These are phyloP conservation scores for Eucalyptus marginata DNA, from an alignment of 345 rosid genomes.

Conservation along the genomic window DNA sequence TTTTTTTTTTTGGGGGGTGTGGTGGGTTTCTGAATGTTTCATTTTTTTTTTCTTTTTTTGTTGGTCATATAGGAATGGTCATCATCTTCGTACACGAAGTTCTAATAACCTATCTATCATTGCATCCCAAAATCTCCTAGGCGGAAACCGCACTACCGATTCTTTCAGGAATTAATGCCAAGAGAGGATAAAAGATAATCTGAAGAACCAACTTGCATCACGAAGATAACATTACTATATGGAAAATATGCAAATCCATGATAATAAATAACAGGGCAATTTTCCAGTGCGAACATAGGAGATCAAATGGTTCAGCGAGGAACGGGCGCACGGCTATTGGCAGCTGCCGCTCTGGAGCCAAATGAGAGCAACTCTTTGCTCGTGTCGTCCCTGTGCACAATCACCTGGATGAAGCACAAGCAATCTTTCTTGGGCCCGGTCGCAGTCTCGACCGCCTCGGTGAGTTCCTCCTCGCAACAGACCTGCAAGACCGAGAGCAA, in stretches of 20 bases:
- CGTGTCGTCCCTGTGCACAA: conserved; percentile 50
- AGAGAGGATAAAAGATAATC: neutral
- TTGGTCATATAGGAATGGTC: neutral
- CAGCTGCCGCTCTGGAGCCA: conserved; percentile 46
- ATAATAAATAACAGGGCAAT: neutral
- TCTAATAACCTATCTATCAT: neutral
- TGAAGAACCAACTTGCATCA: neutral
- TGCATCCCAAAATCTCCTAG: neutral
- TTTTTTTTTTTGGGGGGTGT: rapidly evolving
- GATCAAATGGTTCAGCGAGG: neutral
- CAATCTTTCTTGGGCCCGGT: conserved; percentile 29
- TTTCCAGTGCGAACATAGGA: neutral
- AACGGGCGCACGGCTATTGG: conserved; percentile 54
- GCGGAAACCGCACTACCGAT: neutral
- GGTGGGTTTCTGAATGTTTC: neutral
- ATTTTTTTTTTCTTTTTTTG: too few relatives aligned
- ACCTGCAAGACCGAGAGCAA: conserved; percentile 8
- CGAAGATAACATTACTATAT: neutral
- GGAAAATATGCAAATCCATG: neutral
- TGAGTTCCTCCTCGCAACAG: conserved; percentile 27
- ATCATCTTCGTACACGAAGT: neutral
- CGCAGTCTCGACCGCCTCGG: conserved; percentile 31
- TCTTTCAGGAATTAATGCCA: neutral
- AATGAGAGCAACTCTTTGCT: conserved; percentile 55
- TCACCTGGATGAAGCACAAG: conserved; percentile 56